A percentile compares a stretch with the other conserved stretches of the same genome.
phyloP scores from a whole-genome alignment of 2,329 filamentous ascomycete species.

The Dothiorella sarmentorum region DNA sequence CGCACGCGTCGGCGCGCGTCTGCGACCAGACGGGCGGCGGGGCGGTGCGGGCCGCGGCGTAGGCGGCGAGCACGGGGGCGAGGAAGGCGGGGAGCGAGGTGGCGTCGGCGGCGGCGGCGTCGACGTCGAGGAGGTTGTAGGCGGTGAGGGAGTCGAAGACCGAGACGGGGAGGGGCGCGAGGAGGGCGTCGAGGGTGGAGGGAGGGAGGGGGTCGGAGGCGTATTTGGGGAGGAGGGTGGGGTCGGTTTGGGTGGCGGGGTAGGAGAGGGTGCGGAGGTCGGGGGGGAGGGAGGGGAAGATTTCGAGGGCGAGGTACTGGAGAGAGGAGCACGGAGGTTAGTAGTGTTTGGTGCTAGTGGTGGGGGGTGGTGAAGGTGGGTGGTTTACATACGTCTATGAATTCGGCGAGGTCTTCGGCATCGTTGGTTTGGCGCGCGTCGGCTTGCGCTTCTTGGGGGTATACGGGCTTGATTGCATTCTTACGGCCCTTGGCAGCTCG shows the following conservation, averaged over 20 bases:
- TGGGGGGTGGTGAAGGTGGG: not conserved
- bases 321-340: not conserved
- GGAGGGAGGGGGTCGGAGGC: conserved; percentile 55
- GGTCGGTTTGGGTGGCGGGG: conserved; percentile 50
- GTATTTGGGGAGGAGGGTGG: conserved; percentile 54
- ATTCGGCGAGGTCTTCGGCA: conserved; percentile 71
- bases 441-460: conserved; percentile 7
- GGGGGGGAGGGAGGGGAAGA: conserved; percentile 63
- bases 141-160: conserved; percentile 64
- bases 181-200: conserved; percentile 49
- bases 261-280: conserved; percentile 62
- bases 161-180: conserved; percentile 55
- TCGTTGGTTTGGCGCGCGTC: conserved; percentile 31
- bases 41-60: conserved; percentile 56
- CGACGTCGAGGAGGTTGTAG: conserved; percentile 65
- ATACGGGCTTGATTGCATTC: conserved; percentile 34
- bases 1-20: conserved; percentile 60
- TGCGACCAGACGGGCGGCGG: conserved; percentile 62
- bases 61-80: conserved; percentile 59
- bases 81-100: conserved; percentile 54
- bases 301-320: conserved; percentile 66
- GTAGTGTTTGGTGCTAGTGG: not conserved
- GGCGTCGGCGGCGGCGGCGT: too few species aligned
- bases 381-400: conserved; percentile 67
- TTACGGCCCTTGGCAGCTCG: conserved; percentile 42